phyloP scores from a whole-genome alignment of 106 monocot genomes.

The Allium sativum region DNA sequence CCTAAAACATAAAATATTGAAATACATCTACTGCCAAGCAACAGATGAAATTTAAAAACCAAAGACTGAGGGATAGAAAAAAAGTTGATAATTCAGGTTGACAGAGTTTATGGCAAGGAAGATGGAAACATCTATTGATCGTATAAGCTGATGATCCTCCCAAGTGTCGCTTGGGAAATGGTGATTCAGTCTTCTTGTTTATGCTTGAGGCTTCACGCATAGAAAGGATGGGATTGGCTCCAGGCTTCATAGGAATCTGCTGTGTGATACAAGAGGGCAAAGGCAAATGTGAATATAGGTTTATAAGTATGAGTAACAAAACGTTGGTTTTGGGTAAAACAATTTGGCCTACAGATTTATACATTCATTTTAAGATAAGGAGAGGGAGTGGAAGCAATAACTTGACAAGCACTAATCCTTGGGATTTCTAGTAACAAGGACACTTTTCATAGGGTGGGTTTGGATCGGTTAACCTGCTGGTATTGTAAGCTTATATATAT shows the following conservation, averaged over 20 bases:
- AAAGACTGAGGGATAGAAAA: constrained; percentile 18
- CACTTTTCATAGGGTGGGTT: constrained; percentile 73
- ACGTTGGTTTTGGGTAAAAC: constrained; percentile 31
- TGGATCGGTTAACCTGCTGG: constrained; percentile 81
- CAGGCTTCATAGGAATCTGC: constrained; percentile 67
- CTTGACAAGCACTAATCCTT: constrained; percentile 46
- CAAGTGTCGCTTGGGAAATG: constrained; percentile 32
- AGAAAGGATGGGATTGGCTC: too few species aligned
- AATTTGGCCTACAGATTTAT: constrained; percentile 8
- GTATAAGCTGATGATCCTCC: constrained; percentile 24
- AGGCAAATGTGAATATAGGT: constrained; percentile 45
- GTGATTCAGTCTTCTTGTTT: constrained; percentile 69
- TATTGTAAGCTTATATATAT: constrained; percentile 35
- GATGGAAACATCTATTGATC: constrained; percentile 7
- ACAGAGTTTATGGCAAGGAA: constrained; percentile 9
- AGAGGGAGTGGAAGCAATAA: constrained; percentile 31
- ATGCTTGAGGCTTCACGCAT: constrained; percentile 66
- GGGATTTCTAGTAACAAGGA: constrained; percentile 73
- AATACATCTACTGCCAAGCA: constrained; percentile 13
- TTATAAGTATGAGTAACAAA: constrained; percentile 31
- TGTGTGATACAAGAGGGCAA: constrained; percentile 64
- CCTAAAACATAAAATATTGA: constrained; percentile 4
- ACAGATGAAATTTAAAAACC: constrained; percentile 11
- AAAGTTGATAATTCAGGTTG: not conserved
- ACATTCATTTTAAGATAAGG: constrained; percentile 15